Evolutionary conservation across 352 stramenopile species (phyloP).

Genomic region (Phytophthora pini): DNA sequence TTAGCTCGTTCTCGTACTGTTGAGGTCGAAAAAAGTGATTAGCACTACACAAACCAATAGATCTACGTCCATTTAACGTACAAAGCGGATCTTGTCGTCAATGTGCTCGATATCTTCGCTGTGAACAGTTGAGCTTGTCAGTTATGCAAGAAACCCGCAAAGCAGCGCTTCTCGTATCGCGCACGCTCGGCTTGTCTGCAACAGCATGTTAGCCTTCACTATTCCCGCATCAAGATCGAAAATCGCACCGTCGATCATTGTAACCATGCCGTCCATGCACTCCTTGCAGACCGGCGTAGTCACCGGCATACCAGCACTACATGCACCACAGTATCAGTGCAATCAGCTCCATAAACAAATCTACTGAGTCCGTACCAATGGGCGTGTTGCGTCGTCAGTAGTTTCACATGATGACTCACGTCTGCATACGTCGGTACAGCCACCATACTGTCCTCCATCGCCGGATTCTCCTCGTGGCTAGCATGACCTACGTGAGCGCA

Average conservation of each 20-base stretch:
- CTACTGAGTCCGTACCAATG: constrained; percentile 56
- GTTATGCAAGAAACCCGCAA: constrained; percentile 62
- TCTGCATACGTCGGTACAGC: constrained; percentile 74
- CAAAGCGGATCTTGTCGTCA: constrained; percentile 76
- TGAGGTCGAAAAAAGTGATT: background rate
- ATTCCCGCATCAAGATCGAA: constrained; percentile 3
- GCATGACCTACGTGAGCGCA: constrained; percentile 29
- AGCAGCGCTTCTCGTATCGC: constrained; percentile 76
- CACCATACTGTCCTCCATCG: constrained; percentile 66
- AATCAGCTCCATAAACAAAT: background rate
- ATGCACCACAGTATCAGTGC: constrained; percentile 2
- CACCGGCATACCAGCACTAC: constrained; percentile 62
- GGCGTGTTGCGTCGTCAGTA: constrained; percentile 71
- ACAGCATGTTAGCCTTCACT: background rate
- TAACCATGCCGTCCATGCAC: constrained; percentile 78
- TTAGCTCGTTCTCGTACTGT: constrained; percentile 77
- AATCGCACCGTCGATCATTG: constrained; percentile 65
- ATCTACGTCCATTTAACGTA: constrained; percentile 29
- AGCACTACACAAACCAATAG: background rate
- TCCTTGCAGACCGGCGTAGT: constrained; percentile 75
- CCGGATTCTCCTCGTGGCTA: constrained; percentile 22
- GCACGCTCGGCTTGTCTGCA: constrained; percentile 69
- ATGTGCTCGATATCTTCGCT: constrained; percentile 72
- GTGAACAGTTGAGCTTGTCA: constrained; percentile 46
- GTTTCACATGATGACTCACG: constrained; percentile 73